These are phyloP conservation scores for Hanseniaspora sp. DNA, from an alignment of 1,139 yeast species.

Conservation along the genomic window DNA sequence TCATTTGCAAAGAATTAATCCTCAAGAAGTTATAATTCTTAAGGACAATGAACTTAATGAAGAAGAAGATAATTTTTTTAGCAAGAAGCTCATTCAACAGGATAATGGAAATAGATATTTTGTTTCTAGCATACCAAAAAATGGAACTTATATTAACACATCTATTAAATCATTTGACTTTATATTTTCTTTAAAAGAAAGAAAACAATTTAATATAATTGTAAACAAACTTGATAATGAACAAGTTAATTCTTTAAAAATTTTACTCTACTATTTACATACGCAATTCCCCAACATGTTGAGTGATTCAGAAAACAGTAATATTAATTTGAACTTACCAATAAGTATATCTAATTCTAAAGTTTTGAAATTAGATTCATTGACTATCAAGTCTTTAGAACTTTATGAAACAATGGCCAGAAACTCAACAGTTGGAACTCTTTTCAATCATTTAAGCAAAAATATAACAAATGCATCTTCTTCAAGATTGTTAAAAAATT, in stretches of 20 bases:
- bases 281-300: background rate
- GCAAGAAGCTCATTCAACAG: background rate
- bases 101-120: conserved; percentile 20
- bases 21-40: conserved; percentile 32
- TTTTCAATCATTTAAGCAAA: conserved; percentile 53
- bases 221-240: conserved; percentile 28
- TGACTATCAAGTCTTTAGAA: conserved; percentile 77
- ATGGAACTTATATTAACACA: conserved; percentile 35
- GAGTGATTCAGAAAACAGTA: conserved; percentile 28
- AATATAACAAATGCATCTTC: conserved; percentile 72
- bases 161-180: conserved; percentile 29
- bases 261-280: conserved; percentile 30
- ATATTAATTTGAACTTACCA: conserved; percentile 49
- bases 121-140: conserved; percentile 53
- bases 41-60: conserved; percentile 22
- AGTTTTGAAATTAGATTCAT: conserved; percentile 61
- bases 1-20: conserved; percentile 29
- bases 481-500: conserved; percentile 58
- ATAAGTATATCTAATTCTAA: conserved; percentile 40
- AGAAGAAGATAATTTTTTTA: background rate
- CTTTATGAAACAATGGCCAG: conserved; percentile 48
- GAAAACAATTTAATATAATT: conserved; percentile 20
- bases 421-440: conserved; percentile 54
- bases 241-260: conserved; percentile 45
- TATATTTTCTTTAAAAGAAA: conserved; percentile 25